Percentiles rank a stretch among this genome's conserved stretches.
Evolutionary conservation across 139 green algal species (phyloP).

Genomic region (Pleodorina starrii): DNA sequence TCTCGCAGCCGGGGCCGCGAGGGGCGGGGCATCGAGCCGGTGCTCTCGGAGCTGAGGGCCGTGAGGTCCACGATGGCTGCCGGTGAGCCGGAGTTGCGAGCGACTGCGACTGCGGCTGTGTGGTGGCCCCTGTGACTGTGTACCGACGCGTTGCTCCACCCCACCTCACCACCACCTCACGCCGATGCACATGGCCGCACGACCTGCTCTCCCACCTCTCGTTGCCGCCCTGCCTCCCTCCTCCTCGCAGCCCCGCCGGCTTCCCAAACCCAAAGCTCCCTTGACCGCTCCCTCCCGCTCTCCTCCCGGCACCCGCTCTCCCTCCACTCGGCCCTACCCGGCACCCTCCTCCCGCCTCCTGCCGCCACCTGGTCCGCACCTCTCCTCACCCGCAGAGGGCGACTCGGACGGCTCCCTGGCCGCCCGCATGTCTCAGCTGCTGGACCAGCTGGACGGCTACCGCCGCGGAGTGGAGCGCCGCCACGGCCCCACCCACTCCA

Average conservation of each 20-base stretch:
- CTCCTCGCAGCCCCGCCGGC: not conserved
- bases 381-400: constrained; percentile 7
- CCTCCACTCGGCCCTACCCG: too few species aligned
- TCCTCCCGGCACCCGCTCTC: too few species aligned
- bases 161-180: too few species aligned
- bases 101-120: too few species aligned
- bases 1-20: not conserved
- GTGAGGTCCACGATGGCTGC: not conserved
- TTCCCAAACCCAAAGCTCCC: too few species aligned
- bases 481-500: constrained; percentile 25
- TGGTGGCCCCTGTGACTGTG: too few species aligned
- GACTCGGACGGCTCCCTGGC: constrained; percentile 22
- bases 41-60: constrained; percentile 30
- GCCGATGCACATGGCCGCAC: too few species aligned
- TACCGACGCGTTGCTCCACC: too few species aligned
- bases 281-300: too few species aligned
- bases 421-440: constrained; percentile 28
- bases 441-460: constrained; percentile 36
- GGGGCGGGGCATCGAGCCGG: constrained; percentile 25
- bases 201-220: not conserved
- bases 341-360: too few species aligned
- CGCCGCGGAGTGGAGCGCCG: constrained; percentile 29
- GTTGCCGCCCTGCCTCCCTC: not conserved
- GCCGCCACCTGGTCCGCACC: too few species aligned
- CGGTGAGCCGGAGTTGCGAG: constrained; percentile 3